Conservation (phyloP, 1,284 basidiomycete genomes). For the Sporisorium exsertum region DNA sequence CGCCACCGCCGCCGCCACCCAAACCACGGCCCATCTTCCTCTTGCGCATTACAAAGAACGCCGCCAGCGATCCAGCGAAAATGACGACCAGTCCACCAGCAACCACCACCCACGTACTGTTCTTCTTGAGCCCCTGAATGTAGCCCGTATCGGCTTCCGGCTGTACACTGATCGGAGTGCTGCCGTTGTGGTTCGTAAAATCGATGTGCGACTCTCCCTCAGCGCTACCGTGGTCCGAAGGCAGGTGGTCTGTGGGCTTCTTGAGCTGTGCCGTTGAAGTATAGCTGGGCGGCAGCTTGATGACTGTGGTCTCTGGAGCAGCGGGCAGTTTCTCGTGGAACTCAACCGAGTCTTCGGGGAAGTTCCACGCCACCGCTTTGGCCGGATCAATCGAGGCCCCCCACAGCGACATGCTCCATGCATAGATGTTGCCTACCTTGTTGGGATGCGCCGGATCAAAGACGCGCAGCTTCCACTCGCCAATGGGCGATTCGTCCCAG, state of each 20-base stretch:
- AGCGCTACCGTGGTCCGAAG: constrained; percentile 80
- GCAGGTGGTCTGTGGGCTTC: constrained; percentile 89
- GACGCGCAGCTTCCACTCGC: constrained; percentile 87
- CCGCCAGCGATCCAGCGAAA: constrained; percentile 78
- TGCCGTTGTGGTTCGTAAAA: constrained; percentile 67
- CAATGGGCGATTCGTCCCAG: constrained; percentile 95
- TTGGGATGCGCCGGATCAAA: constrained; percentile 78
- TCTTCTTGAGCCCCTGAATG: constrained; percentile 81
- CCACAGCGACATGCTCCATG: constrained; percentile 94
- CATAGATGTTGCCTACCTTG: constrained; percentile 80
- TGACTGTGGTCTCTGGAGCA: constrained; percentile 59
- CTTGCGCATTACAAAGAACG: constrained; percentile 74
- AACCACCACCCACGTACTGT: constrained; percentile 85
- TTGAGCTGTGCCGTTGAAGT: constrained; percentile 62
- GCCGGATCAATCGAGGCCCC: constrained; percentile 84
- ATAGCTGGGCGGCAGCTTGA: constrained; percentile 68
- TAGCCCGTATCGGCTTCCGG: constrained; percentile 80
- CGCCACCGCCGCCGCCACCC: constrained; percentile 39
- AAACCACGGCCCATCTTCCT: constrained; percentile 71
- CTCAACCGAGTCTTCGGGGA: constrained; percentile 62
- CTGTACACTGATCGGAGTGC: constrained; percentile 51
- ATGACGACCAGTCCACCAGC: constrained; percentile 78
- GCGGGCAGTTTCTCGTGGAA: constrained; percentile 73
- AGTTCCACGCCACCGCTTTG: constrained; percentile 72
- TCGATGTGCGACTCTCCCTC: constrained; percentile 65